Conservation (phyloP, 345 rosid genomes). For the Psidium guajava region DNA sequence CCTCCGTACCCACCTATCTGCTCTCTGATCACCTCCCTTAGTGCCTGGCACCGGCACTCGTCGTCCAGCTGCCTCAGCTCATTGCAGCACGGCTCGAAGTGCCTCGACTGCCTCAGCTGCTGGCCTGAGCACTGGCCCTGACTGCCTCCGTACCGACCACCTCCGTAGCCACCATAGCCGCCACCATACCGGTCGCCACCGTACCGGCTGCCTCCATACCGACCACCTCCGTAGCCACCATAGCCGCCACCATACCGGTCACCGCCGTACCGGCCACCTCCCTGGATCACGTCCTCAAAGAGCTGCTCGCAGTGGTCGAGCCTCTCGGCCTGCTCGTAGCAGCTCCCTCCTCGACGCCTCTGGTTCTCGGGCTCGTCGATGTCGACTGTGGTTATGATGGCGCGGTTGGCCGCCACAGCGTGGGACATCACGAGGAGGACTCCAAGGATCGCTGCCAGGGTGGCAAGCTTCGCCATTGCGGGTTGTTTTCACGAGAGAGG, state of each 20-base stretch:
- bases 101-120: not conserved
- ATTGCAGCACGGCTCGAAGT: constrained; percentile 3
- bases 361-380: not conserved
- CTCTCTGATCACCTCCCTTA: not conserved
- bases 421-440: constrained; percentile 12
- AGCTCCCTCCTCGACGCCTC: not conserved
- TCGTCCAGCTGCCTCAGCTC: constrained; percentile 5
- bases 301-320: constrained; percentile 24
- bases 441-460: constrained; percentile 6
- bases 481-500: not conserved
- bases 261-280: not conserved
- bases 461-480: constrained; percentile 13
- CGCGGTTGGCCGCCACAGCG: constrained; percentile 6
- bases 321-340: constrained; percentile 10
- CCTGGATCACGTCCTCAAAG: not conserved
- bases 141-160: not conserved
- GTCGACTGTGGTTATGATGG: constrained; percentile 16
- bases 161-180: too few relatives aligned
- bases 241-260: not conserved
- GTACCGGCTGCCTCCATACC: too few relatives aligned
- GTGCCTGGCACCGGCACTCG: not conserved
- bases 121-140: not conserved
- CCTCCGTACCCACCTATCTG: not conserved
- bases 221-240: too few relatives aligned
- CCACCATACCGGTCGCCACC: too few relatives aligned